A percentile compares a stretch with the other conserved stretches of the same genome.
These are phyloP conservation scores for Spirogloea muscicola DNA, from an alignment of 139 green algal genomes.

Conservation along the genomic window DNA sequence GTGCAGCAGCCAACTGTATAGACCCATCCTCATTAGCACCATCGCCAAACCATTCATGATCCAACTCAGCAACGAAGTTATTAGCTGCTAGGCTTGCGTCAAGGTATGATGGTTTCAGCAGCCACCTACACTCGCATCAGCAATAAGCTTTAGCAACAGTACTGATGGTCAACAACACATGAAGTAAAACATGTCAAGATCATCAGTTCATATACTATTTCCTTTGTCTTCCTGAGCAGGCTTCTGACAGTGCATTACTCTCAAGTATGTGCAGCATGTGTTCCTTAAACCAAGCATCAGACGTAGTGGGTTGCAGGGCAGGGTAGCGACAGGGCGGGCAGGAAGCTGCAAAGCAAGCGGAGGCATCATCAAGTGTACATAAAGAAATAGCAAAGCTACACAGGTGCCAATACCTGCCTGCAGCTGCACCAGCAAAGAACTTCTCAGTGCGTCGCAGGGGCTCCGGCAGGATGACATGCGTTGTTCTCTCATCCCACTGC, in stretches of 20 bases:
- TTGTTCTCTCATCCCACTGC: conserved; percentile 28
- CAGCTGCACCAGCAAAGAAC: conserved; percentile 23
- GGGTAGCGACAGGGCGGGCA: background rate
- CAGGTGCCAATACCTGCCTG: background rate
- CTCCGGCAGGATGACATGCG: conserved; percentile 9
- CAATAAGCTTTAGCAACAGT: background rate
- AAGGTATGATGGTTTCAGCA: conserved; percentile 24
- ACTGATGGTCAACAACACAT: background rate
- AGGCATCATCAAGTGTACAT: background rate
- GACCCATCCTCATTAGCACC: conserved; percentile 4
- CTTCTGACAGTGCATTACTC: background rate
- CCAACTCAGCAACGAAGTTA: conserved; percentile 10
- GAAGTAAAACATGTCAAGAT: background rate
- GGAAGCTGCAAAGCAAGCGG: background rate
- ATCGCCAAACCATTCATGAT: conserved; percentile 26
- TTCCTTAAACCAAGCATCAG: too few species aligned
- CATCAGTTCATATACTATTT: background rate
- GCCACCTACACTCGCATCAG: conserved; percentile 1
- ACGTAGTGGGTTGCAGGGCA: too few species aligned
- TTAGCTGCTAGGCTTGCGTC: background rate
- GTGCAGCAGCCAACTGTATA: conserved; percentile 5
- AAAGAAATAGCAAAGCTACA: background rate
- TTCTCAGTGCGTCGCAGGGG: conserved; percentile 32
- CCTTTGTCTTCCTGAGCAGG: background rate
- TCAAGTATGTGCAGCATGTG: background rate